Base-by-base conservation (phyloP, 2,329 filamentous ascomycete genomes). In the Lachnellula willkommii region DNA sequence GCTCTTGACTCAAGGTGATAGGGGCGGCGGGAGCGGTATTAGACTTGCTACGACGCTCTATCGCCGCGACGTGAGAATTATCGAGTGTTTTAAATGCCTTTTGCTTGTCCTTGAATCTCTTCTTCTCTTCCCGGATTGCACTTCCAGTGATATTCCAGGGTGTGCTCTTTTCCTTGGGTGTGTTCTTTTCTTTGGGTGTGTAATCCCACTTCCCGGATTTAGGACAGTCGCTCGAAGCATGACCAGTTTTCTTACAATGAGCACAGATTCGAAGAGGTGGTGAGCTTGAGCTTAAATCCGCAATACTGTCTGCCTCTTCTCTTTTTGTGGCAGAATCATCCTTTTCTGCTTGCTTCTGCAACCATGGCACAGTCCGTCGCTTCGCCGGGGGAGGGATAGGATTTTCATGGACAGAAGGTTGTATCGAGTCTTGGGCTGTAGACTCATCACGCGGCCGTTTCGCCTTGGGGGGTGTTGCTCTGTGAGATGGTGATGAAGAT, bases 51-150 rank as follows among this genome's bases (percentile, higher is more conserved):
- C 75, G 72, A 39, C 79, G 74, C 14, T 54, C 61, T 5, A 76
- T 71, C 2, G 78, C 79, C 17, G 80, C 79, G 50, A 72, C 74
- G 12, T 70, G 68, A 56, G 71, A 57, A 47, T 73, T 67, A 53
- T 74, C 68, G 37, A 74, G 73, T 20, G 74, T 73, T 6, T 70
- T 69, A 3, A 74, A 65, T 35, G 73, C 77, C 66, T 82, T 84
- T 57, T 77, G 78, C 58, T 77, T 85, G 69, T 71, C 87, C 76
- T 75, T 90, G 69, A 92, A 74, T 60, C 84, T 82, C 69, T 87
- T 92, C 71, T 88, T 71, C 85, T 91, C 71, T 88, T 90, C 87
- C 68, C 93, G 90, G 40, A 93, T 74, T 1, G 83, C 83, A 64
- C 87, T 92, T 15, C 83, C 82, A 0, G 85, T 87, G 15, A 84